A percentile compares a stretch with the other conserved stretches of the same genome.
Conservation (phyloP, 2,329 filamentous ascomycete species). For the Sodiomyces alkalinus region DNA sequence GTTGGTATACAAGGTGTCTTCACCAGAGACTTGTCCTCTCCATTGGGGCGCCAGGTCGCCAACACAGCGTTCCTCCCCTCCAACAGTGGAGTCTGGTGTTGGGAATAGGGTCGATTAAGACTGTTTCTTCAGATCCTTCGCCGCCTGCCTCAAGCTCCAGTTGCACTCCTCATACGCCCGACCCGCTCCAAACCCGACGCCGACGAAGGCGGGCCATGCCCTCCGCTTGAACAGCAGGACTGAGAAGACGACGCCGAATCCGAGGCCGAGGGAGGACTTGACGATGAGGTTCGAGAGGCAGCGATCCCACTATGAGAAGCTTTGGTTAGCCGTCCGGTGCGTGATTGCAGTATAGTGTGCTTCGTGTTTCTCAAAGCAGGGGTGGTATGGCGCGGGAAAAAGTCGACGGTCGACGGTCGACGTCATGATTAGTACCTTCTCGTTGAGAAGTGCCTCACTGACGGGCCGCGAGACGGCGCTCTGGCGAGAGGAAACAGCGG, state of each 20-base stretch:
- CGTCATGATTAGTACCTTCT: too few species aligned
- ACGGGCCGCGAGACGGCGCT: conserved; percentile 66
- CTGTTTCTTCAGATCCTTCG: conserved; percentile 40
- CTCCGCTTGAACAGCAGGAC: conserved; percentile 96
- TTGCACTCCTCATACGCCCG: conserved; percentile 98
- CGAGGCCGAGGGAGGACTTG: conserved; percentile 88
- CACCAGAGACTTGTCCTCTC: too few species aligned
- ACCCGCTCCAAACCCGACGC: conserved; percentile 87
- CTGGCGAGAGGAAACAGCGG: conserved; percentile 38
- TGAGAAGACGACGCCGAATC: conserved; percentile 96
- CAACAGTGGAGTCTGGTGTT: too few species aligned
- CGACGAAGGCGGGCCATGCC: conserved; percentile 93
- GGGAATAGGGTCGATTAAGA: conserved; percentile 23
- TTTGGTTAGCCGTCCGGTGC: too few species aligned
- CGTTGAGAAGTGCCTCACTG: conserved; percentile 95
- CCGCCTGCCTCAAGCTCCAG: conserved; percentile 51
- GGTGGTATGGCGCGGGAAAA: too few species aligned
- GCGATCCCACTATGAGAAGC: conserved; percentile 75
- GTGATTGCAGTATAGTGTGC: conserved; percentile 3
- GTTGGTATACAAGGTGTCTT: too few species aligned
- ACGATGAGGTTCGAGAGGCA: conserved; percentile 96
- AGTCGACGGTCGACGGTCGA: too few species aligned
- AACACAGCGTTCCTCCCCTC: too few species aligned
- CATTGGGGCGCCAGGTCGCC: too few species aligned
- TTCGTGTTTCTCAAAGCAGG: too few species aligned